Evolutionary conservation across 192 early-diverging fungal genomes (phyloP), one percentile per base, ranked within the genome.

Genomic region (Entrophospora sp.): DNA sequence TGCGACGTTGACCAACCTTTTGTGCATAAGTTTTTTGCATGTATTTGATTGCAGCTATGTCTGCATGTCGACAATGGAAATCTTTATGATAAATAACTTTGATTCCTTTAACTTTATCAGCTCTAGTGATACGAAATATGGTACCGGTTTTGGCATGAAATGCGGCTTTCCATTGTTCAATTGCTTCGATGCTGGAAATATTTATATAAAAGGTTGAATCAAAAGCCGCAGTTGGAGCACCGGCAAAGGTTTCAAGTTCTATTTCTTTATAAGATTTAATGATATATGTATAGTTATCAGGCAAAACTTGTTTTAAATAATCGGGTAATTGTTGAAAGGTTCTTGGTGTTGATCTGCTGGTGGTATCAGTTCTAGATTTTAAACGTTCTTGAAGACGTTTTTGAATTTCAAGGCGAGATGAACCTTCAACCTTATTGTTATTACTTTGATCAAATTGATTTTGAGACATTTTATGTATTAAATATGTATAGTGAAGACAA

Each of bases 1-100:
- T 64, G 24, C 61, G 46, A 27, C 61, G 20, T 49, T 64, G 61
- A 49, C 61, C 61, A 25, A 45, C 45, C 14, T 64, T 64, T 48
- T 64, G 61, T 18, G 61, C 61, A 64, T 64, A 64, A 25, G 61
- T 64, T 49, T 64, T 64, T 64, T 64, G 61, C 61, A 64, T 64
- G 36, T 64, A 64, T n/a, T 64, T 64, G n/a, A 64, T 64, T 25
- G 61, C 61, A 8, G 61, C 61, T 22, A 64, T 64, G 36, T 64
- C 61, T 34, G 61, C 61, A 12, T 64, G 61, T 28, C 61, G 30
- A 37, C 61, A 64, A 49, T 64, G 61, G 34, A 64, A 64, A 24
- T 64, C 61, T 49, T 64, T 64, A 49, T 64, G 61, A 48, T 64
- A 64, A 22, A 64, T 64, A 20, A 64, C 61, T 49, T 64, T 64